Conservation (phyloP, 2,329 filamentous ascomycete species). For the Tolypocladium tundrense region DNA sequence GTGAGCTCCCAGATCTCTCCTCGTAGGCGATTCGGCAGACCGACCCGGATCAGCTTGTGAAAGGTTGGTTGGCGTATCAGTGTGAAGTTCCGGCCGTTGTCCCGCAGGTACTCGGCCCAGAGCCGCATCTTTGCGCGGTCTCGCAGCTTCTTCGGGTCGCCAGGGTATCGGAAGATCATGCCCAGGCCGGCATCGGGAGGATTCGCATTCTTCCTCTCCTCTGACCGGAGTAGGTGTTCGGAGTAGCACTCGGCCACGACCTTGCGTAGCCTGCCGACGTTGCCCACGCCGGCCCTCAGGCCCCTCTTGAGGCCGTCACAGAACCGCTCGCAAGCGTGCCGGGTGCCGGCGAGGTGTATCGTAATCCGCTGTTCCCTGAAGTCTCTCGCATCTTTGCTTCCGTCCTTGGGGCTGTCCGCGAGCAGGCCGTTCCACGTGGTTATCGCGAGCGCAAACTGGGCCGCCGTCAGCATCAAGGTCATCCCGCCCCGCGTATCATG, state of each 20-base stretch:
- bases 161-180: conserved; percentile 87
- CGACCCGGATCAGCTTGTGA: conserved; percentile 93
- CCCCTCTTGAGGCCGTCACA: conserved; percentile 93
- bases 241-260: conserved; percentile 85
- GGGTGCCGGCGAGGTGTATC: conserved; percentile 79
- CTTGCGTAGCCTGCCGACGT: conserved; percentile 72
- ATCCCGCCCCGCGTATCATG: neutral
- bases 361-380: conserved; percentile 72
- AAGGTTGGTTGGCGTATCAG: conserved; percentile 93
- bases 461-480: neutral
- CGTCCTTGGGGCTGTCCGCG: conserved; percentile 39
- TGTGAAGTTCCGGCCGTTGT: conserved; percentile 89
- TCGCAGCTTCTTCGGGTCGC: conserved; percentile 84
- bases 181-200: conserved; percentile 86
- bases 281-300: conserved; percentile 74
- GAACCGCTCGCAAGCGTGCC: conserved; percentile 85
- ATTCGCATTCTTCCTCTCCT: conserved; percentile 46
- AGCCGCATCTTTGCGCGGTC: conserved; percentile 95
- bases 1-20: conserved; percentile 96
- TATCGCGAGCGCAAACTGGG: conserved; percentile 80
- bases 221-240: conserved; percentile 62
- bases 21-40: conserved; percentile 81
- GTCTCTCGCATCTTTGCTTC: conserved; percentile 31
- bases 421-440: conserved; percentile 83
- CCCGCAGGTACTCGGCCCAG: conserved; percentile 92